These are phyloP conservation scores for Blakeslea trispora DNA, from an alignment of 371 early-diverging fungal species.

Conservation along the genomic window DNA sequence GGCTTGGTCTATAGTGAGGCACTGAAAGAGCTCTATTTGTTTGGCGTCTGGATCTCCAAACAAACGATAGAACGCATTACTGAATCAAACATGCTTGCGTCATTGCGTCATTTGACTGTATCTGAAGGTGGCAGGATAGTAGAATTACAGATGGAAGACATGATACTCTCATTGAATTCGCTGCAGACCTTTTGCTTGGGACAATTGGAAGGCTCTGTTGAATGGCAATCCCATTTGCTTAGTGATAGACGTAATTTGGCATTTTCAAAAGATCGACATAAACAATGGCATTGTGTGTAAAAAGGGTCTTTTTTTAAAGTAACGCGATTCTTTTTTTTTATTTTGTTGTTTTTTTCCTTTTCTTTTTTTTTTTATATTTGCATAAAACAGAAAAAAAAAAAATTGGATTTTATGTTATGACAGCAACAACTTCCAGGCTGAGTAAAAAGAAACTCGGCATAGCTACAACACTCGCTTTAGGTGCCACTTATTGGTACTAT, in stretches of 20 bases:
- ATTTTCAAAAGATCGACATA: neutral
- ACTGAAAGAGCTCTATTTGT: neutral
- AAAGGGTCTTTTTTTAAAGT: too few species aligned
- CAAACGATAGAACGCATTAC: neutral
- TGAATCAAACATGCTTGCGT: neutral
- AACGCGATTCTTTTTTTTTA: too few species aligned
- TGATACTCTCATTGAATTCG: neutral
- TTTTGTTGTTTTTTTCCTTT: too few species aligned
- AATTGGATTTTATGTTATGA: conserved; percentile 3
- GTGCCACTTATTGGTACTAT: conserved; percentile 20
- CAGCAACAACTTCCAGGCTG: neutral
- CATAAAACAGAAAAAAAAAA: too few species aligned
- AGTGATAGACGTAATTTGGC: neutral
- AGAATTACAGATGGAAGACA: neutral
- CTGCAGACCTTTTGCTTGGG: neutral
- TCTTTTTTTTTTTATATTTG: too few species aligned
- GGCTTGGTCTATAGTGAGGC: neutral
- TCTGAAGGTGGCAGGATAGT: neutral
- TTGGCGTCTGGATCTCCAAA: neutral
- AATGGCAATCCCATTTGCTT: neutral
- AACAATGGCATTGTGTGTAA: neutral
- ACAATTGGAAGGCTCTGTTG: neutral
- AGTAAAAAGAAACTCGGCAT: conserved; percentile 8
- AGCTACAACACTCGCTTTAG: conserved; percentile 5
- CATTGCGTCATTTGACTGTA: neutral